Evolutionary conservation across 2,329 filamentous ascomycete species (phyloP), one percentile per base, ranked within the genome.

Genomic region (Fusarium tuaranense): DNA sequence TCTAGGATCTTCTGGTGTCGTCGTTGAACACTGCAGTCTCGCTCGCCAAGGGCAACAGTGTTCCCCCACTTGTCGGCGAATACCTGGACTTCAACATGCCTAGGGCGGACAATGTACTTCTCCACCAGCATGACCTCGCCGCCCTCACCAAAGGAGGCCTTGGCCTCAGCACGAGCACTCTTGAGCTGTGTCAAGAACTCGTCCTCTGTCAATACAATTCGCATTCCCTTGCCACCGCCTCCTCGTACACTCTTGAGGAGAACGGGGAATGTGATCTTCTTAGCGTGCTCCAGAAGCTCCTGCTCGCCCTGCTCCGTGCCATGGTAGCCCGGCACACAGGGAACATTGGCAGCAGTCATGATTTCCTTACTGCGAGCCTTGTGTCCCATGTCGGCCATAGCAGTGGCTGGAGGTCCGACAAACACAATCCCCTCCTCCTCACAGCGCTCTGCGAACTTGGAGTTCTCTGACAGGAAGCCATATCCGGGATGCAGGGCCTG

Each of bases 311-410:
- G 97, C 63, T 98, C 94, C 1, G 88, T 79, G 20, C 97, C 97
- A 81, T 98, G 97, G 80, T 99, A 99, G 1, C 97, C 97, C 0
- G 97, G 97, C 59, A 99, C 97, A 79, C 97, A 98, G 6, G 95
- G 95, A 5, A 99, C 97, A 10, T 95, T 95, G n/a, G 97, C 96
- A 6, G 91, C 91, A 38, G 91, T 95, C 97, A 99, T 98, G 80
- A 99, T 98, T 81, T 98, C 94, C 83, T 99, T 99, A 63, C 94
- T 97, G 69, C 93, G 89, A 65, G 93, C 95, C 86, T 98, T 98
- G 85, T 97, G 94, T 60, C 95, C 95, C 95, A 98, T 98, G 69
- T 95, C 95, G 68, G 93, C 87, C 80, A 94, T 95, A 76, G 95
- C 95, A 62, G 90, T 88, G 32, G 92, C 91, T 4, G 97, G 95